Percentiles rank a stretch among this genome's conserved stretches.
Conservation (phyloP, 169 alveolate genomes). For the Besnoitia besnoiti region DNA sequence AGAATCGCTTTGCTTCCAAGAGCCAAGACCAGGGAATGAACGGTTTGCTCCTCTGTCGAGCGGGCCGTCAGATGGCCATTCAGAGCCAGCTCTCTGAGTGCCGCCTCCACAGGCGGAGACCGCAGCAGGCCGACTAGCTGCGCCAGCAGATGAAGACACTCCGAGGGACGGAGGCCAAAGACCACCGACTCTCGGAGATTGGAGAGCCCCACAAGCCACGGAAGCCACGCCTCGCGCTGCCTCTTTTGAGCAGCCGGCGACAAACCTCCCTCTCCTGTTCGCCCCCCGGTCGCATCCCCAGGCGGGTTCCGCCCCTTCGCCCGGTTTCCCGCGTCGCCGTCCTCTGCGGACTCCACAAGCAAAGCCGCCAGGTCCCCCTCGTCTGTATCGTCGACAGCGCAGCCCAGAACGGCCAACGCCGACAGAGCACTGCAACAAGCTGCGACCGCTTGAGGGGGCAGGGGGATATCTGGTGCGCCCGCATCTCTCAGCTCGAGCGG, state of each 20-base stretch:
- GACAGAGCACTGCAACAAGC: conserved; percentile 12
- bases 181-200: conserved; percentile 12
- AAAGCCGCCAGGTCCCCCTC: conserved; percentile 16
- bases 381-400: conserved; percentile 2
- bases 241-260: neutral
- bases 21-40: conserved; percentile 65
- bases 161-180: conserved; percentile 29
- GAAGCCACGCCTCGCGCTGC: conserved; percentile 23
- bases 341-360: neutral
- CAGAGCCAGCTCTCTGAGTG: conserved; percentile 43
- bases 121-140: conserved; percentile 37
- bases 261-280: neutral
- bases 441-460: neutral
- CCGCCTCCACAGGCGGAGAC: conserved; percentile 41
- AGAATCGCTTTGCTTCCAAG: conserved; percentile 75
- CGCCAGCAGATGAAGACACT: conserved; percentile 27
- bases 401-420: conserved; percentile 32
- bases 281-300: neutral
- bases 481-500: neutral
- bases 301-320: neutral
- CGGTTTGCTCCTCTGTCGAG: conserved; percentile 30
- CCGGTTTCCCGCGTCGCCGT: neutral
- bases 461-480: neutral
- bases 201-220: conserved; percentile 59
- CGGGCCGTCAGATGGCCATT: conserved; percentile 47